phyloP scores from a whole-genome alignment of 1,284 basidiomycete species.

The Tilletia horrida region DNA sequence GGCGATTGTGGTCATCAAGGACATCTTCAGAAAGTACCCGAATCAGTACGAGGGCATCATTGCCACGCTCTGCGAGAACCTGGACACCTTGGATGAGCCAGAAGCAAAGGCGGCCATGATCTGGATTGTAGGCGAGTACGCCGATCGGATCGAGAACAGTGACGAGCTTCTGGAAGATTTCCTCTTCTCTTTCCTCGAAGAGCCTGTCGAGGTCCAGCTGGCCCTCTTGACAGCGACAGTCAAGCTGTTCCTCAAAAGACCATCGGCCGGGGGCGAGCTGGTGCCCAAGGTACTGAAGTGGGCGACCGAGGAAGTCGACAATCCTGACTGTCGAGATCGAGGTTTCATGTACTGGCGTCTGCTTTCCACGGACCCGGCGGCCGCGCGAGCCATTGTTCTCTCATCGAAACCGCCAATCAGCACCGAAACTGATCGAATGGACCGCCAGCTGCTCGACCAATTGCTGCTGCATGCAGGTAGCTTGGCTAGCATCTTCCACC shows the following conservation, averaged over 20 bases:
- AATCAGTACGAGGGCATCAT: constrained; percentile 95
- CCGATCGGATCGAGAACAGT: constrained; percentile 90
- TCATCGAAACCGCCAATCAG: constrained; percentile 91
- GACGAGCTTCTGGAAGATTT: constrained; percentile 93
- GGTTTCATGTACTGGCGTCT: constrained; percentile 99
- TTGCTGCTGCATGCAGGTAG: constrained; percentile 47
- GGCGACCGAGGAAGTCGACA: constrained; percentile 95
- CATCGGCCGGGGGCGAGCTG: constrained; percentile 79
- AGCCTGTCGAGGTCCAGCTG: constrained; percentile 90
- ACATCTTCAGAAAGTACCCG: constrained; percentile 95
- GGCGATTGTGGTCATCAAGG: constrained; percentile 93
- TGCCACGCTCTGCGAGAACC: constrained; percentile 81
- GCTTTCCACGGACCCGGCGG: constrained; percentile 84
- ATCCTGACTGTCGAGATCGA: constrained; percentile 90
- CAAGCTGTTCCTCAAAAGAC: constrained; percentile 94
- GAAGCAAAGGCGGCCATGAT: constrained; percentile 96
- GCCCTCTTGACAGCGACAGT: constrained; percentile 91
- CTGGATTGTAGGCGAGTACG: constrained; percentile 97
- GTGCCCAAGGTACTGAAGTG: constrained; percentile 95
- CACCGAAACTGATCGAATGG: constrained; percentile 95
- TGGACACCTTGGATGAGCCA: constrained; percentile 88
- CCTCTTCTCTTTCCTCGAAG: constrained; percentile 85
- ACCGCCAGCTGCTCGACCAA: constrained; percentile 54
- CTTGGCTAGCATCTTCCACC: constrained; percentile 47
- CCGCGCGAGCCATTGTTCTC: constrained; percentile 84